A percentile compares a stretch with the other conserved stretches of the same genome.
phyloP scores from a whole-genome alignment of 1,284 basidiomycete species.

The Ustilago cynodontis region DNA sequence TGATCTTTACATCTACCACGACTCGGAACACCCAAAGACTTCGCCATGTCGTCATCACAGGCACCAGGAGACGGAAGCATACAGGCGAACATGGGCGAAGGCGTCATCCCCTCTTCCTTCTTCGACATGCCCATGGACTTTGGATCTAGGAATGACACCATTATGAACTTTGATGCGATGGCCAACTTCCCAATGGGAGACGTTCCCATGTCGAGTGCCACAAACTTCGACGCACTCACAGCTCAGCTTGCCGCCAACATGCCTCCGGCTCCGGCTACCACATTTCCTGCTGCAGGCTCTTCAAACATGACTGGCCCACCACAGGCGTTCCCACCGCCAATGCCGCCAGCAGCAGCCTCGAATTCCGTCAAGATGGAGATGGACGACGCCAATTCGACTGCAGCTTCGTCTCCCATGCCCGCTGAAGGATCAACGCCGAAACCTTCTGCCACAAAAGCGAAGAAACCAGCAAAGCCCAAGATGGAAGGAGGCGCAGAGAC shows the following conservation, averaged over 20 bases:
- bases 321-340: neutral
- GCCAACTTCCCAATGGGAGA: slow-evolving; percentile 16
- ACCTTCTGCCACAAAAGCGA: slow-evolving; percentile 23
- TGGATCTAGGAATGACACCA: slow-evolving; percentile 4
- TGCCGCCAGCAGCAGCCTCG: neutral
- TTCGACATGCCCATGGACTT: slow-evolving; percentile 50
- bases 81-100: slow-evolving; percentile 18
- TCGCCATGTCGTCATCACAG: slow-evolving; percentile 29
- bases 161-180: slow-evolving; percentile 28
- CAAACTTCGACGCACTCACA: slow-evolving; percentile 33
- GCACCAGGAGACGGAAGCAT: slow-evolving; percentile 9
- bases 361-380: slow-evolving; percentile 26
- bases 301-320: neutral
- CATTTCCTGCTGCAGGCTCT: slow-evolving; percentile 4
- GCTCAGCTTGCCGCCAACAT: slow-evolving; percentile 32
- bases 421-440: slow-evolving; percentile 19
- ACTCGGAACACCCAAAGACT: neutral
- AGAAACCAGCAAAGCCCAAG: slow-evolving; percentile 41
- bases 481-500: slow-evolving; percentile 27
- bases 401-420: slow-evolving; percentile 17
- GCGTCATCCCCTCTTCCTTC: slow-evolving; percentile 43
- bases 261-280: slow-evolving; percentile 9
- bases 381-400: slow-evolving; percentile 17
- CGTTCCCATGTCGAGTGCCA: slow-evolving; percentile 15
- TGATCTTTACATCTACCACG: slow-evolving; percentile 6